These are phyloP conservation scores for Starmerella gropengiesseri DNA, from an alignment of 805 yeast species.

Conservation along the genomic window DNA sequence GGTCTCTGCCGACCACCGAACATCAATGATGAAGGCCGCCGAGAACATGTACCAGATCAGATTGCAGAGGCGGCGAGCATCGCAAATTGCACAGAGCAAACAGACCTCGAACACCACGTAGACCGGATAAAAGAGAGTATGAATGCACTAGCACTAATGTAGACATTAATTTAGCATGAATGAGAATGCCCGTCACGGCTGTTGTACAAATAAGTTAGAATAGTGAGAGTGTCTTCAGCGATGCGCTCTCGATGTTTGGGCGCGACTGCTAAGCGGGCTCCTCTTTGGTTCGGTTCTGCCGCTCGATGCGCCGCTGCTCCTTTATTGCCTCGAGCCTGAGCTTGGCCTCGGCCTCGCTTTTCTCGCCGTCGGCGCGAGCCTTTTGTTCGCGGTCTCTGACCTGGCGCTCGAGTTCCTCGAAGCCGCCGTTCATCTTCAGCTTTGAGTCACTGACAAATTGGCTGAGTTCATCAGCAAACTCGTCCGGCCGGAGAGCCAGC, in stretches of 20 bases:
- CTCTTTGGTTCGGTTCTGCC: too few relatives aligned
- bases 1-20: background rate
- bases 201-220: too few relatives aligned
- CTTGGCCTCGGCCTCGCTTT: slow-evolving; percentile 26
- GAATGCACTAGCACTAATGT: too few relatives aligned
- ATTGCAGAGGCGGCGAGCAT: background rate
- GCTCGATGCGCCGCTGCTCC: background rate
- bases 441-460: slow-evolving; percentile 70
- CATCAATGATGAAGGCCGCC: background rate
- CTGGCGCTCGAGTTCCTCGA: slow-evolving; percentile 69
- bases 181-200: too few relatives aligned
- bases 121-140: too few relatives aligned
- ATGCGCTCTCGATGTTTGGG: too few relatives aligned
- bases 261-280: too few relatives aligned
- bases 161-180: too few relatives aligned
- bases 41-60: background rate
- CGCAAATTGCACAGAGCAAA: too few relatives aligned
- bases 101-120: too few relatives aligned
- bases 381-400: slow-evolving; percentile 54
- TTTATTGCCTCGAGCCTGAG: slow-evolving; percentile 14
- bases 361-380: slow-evolving; percentile 40
- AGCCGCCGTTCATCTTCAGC: slow-evolving; percentile 76
- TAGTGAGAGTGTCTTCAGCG: too few relatives aligned
- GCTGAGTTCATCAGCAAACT: slow-evolving; percentile 76
- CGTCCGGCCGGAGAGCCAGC: slow-evolving; percentile 46